Conservation (phyloP, 179 eudicot genomes). For the Amaranthus tricolor region DNA sequence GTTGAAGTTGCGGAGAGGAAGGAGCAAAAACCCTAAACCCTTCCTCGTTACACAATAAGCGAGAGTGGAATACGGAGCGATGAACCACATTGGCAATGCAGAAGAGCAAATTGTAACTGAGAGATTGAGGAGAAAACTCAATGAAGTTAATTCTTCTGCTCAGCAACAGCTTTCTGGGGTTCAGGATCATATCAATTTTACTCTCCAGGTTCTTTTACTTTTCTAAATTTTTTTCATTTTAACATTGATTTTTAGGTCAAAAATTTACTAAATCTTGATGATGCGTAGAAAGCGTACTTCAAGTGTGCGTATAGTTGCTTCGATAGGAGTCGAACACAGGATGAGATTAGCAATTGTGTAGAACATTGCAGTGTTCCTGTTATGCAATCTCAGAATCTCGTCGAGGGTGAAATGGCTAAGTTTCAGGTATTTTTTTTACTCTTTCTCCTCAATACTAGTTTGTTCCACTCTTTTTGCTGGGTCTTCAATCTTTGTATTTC, state of each 20-base stretch:
- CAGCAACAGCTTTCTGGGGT: slow-evolving; percentile 71
- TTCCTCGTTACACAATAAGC: slow-evolving; percentile 9
- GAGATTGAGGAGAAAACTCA: slow-evolving; percentile 74
- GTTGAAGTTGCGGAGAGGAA: too few species aligned
- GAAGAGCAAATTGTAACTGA: slow-evolving; percentile 79
- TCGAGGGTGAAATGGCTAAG: slow-evolving; percentile 79
- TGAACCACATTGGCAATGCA: slow-evolving; percentile 65
- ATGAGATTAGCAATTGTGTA: slow-evolving; percentile 74
- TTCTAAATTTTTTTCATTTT: slow-evolving; percentile 3
- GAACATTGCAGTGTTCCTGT: slow-evolving; percentile 91
- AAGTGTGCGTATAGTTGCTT: slow-evolving; percentile 90
- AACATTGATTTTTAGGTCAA: neutral
- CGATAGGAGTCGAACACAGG: slow-evolving; percentile 64
- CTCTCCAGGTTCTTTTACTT: slow-evolving; percentile 60
- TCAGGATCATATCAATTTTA: slow-evolving; percentile 94
- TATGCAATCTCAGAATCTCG: slow-evolving; percentile 63
- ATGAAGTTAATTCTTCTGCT: slow-evolving; percentile 80
- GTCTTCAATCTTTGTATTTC: neutral
- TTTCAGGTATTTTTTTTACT: slow-evolving; percentile 54
- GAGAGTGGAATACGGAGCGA: slow-evolving; percentile 13
- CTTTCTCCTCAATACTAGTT: neutral
- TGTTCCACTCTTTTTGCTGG: neutral
- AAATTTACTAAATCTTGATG: neutral
- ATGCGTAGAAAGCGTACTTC: slow-evolving; percentile 74
- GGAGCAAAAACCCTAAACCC: slow-evolving; percentile 27